Evolutionary conservation across 306 rosid species (phyloP).

Genomic region (Cucurbita argyrosperma): DNA sequence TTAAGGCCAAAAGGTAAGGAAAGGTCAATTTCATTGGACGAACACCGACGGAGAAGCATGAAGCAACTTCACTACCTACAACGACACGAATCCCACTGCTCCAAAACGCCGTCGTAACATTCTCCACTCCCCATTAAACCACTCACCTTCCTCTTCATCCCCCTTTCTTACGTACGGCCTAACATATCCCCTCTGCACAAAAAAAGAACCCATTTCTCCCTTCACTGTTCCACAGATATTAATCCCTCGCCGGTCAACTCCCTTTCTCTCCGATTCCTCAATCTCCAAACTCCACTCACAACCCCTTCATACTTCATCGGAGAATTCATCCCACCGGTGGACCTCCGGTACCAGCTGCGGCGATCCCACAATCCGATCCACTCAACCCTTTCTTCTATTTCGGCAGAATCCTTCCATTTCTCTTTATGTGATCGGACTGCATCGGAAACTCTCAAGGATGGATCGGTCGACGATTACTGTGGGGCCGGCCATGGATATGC

Average conservation of each 20-base stretch:
- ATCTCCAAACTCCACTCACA: background rate
- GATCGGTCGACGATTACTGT: slow-evolving; percentile 54
- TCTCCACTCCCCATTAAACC: background rate
- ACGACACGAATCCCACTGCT: background rate
- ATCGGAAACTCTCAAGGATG: slow-evolving; percentile 25
- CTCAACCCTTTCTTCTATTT: background rate
- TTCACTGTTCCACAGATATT: background rate
- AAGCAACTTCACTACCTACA: background rate
- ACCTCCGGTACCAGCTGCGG: background rate
- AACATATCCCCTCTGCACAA: slow-evolving; percentile 5
- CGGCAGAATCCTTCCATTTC: background rate
- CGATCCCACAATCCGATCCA: background rate
- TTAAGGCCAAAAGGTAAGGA: background rate
- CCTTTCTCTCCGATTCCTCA: background rate
- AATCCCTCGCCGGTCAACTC: slow-evolving; percentile 13
- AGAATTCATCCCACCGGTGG: background rate
- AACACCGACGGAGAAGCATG: background rate
- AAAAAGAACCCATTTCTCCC: background rate
- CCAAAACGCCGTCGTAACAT: slow-evolving; percentile 16
- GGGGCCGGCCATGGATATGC: slow-evolving; percentile 70
- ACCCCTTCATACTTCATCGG: background rate
- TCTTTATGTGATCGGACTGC: slow-evolving; percentile 18
- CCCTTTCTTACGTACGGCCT: background rate
- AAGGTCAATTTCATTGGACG: slow-evolving; percentile 8
- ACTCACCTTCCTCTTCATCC: slow-evolving; percentile 12